Evolutionary conservation across 2,329 filamentous ascomycete species (phyloP).

Genomic region (Coleophoma crateriformis): DNA sequence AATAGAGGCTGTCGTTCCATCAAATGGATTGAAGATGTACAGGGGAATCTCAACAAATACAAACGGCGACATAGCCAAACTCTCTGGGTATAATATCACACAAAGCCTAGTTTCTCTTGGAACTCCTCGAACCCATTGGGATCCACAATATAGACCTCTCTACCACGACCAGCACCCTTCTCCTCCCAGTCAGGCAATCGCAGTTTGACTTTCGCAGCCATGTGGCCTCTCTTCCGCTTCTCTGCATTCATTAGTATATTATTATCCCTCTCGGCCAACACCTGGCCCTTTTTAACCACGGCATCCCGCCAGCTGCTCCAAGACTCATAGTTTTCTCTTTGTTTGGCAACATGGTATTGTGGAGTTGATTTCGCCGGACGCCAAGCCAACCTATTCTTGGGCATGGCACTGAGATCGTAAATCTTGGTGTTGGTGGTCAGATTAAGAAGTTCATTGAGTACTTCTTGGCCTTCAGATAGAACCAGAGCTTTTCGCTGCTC

Average conservation of each 20-base stretch:
- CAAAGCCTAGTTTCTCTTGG: slow-evolving; percentile 22
- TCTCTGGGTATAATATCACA: slow-evolving; percentile 22
- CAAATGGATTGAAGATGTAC: slow-evolving; percentile 31
- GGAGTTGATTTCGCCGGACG: slow-evolving; percentile 58
- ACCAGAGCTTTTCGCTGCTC: slow-evolving; percentile 47
- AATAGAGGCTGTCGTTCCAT: not conserved
- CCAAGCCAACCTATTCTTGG: slow-evolving; percentile 60
- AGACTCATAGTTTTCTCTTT: slow-evolving; percentile 58
- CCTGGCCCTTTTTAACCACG: slow-evolving; percentile 46
- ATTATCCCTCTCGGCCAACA: slow-evolving; percentile 26
- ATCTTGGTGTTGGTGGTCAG: slow-evolving; percentile 51
- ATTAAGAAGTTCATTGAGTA: slow-evolving; percentile 58
- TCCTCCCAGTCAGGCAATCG: slow-evolving; percentile 19
- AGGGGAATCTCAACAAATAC: slow-evolving; percentile 28
- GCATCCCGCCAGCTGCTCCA: slow-evolving; percentile 55
- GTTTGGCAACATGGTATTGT: slow-evolving; percentile 59
- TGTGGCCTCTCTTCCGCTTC: slow-evolving; percentile 9
- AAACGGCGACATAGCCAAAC: not conserved
- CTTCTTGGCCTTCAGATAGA: slow-evolving; percentile 56
- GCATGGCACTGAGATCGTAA: slow-evolving; percentile 52
- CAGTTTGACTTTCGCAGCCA: slow-evolving; percentile 20
- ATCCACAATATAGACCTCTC: slow-evolving; percentile 23
- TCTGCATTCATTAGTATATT: slow-evolving; percentile 12
- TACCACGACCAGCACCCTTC: slow-evolving; percentile 15
- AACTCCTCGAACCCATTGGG: slow-evolving; percentile 24